Percentiles rank a stretch among this genome's conserved stretches.
Evolutionary conservation across 345 rosid genomes (phyloP).

Genomic region (Trapa incisa): DNA sequence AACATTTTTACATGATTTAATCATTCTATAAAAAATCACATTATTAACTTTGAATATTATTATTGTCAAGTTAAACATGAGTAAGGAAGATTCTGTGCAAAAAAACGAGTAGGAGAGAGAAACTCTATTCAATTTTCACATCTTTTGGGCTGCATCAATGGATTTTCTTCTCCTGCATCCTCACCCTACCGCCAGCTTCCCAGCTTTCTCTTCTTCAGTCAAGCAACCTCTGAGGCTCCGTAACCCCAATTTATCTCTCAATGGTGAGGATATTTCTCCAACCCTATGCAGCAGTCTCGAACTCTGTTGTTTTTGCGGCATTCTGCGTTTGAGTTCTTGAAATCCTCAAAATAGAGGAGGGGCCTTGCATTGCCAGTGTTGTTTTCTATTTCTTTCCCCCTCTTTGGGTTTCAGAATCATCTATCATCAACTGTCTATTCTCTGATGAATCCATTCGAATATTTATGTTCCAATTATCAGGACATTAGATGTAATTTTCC

Average conservation of each 20-base stretch:
- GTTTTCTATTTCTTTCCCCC: background rate
- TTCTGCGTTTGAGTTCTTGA: background rate
- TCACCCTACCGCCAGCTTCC: constrained; percentile 2
- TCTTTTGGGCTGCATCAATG: background rate
- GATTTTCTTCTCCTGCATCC: background rate
- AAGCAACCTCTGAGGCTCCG: constrained; percentile 4
- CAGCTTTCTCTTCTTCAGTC: background rate
- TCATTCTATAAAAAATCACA: too few species aligned
- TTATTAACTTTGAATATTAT: too few species aligned
- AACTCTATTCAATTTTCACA: too few species aligned
- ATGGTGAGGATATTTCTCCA: constrained; percentile 2
- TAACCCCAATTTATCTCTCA: background rate
- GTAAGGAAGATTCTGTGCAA: too few species aligned
- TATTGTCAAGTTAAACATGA: too few species aligned
- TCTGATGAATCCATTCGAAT: too few species aligned
- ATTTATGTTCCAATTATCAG: too few species aligned
- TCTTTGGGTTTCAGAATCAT: background rate
- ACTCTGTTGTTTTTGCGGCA: background rate
- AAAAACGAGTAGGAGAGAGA: too few species aligned
- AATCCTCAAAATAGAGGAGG: background rate
- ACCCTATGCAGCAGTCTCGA: accelerated
- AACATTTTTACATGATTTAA: too few species aligned
- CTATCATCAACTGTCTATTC: too few species aligned
- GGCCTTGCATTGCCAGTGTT: background rate
- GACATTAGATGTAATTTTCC: too few species aligned